Percentiles rank a stretch among this genome's conserved stretches.
Conservation (phyloP, 805 yeast species). For the Lachancea quebecensis region DNA sequence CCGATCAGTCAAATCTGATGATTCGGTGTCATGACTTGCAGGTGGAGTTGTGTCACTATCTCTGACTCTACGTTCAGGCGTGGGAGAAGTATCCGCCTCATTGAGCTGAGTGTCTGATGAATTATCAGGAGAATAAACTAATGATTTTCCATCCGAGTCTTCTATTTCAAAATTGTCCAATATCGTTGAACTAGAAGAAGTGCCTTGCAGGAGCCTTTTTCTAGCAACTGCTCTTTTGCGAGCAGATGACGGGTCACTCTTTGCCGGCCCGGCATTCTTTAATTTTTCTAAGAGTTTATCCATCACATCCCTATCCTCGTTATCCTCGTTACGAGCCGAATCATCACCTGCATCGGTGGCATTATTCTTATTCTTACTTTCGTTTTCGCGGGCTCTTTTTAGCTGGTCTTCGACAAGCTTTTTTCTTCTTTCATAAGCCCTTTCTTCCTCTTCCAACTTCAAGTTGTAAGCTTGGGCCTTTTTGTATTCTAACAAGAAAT, state of each 20-base stretch:
- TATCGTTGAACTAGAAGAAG: slow-evolving; percentile 11
- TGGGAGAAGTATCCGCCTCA: slow-evolving; percentile 14
- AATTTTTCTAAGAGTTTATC: slow-evolving; percentile 81
- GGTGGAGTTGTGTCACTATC: not conserved
- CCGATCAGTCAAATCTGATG: slow-evolving; percentile 21
- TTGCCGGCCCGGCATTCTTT: slow-evolving; percentile 75
- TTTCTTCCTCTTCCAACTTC: slow-evolving; percentile 73
- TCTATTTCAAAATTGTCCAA: slow-evolving; percentile 8
- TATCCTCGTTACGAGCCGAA: slow-evolving; percentile 9
- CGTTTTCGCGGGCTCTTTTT: slow-evolving; percentile 15
- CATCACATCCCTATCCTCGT: slow-evolving; percentile 49
- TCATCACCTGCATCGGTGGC: slow-evolving; percentile 7
- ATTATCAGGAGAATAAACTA: slow-evolving; percentile 7
- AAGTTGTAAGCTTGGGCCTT: slow-evolving; percentile 74
- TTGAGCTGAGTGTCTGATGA: not conserved
- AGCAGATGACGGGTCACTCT: slow-evolving; percentile 72
- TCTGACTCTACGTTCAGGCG: slow-evolving; percentile 18
- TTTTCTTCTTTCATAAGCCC: slow-evolving; percentile 70
- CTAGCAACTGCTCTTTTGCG: slow-evolving; percentile 74
- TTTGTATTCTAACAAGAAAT: slow-evolving; percentile 71
- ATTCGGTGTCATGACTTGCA: not conserved
- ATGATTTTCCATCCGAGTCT: not conserved
- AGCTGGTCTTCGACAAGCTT: slow-evolving; percentile 38
- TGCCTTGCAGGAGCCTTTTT: slow-evolving; percentile 45
- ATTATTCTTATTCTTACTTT: slow-evolving; percentile 8